Conservation (phyloP, 169 alveolate genomes). For the Plasmodium coatneyi region DNA sequence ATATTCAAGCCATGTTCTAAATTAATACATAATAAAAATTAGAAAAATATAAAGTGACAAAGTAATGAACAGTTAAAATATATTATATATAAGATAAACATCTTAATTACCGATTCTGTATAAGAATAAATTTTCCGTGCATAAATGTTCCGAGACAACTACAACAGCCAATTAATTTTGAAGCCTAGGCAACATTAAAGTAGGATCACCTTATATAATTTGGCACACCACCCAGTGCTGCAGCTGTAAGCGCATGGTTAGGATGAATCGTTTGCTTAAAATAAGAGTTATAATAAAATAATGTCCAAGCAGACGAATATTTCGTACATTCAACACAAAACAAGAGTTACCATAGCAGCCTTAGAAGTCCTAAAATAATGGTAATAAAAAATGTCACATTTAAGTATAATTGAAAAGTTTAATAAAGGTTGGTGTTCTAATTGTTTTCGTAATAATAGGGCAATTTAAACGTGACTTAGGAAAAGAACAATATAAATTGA, state of each 20-base stretch:
- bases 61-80: background rate
- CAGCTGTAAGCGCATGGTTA: background rate
- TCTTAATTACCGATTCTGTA: background rate
- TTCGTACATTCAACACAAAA: background rate
- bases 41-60: background rate
- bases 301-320: background rate
- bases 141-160: background rate
- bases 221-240: background rate
- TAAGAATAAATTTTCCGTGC: background rate
- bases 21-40: no score
- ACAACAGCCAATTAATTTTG: background rate
- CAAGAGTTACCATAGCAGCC: background rate
- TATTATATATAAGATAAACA: background rate
- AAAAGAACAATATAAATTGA: background rate
- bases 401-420: background rate
- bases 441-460: background rate
- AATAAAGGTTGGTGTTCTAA: background rate
- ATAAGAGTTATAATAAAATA: background rate
- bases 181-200: background rate
- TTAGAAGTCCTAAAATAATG: background rate
- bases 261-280: background rate
- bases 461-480: background rate
- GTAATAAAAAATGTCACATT: background rate
- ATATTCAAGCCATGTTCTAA: background rate
- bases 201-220: background rate